Base-by-base conservation (phyloP, 305 asterid genomes). In the Plantago coronopus region DNA sequence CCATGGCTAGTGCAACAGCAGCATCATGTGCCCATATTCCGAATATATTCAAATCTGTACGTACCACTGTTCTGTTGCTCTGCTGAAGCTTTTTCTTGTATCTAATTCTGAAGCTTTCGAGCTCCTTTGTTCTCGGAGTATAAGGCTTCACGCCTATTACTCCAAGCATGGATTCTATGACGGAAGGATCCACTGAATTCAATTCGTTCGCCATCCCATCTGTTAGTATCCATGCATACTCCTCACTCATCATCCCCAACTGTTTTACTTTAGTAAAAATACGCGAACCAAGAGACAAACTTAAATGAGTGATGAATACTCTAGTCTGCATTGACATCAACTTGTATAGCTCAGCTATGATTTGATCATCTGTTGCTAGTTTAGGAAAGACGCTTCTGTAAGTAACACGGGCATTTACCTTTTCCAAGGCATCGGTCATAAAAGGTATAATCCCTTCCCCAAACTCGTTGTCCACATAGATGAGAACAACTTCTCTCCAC, bases 1-100 rank as follows among this genome's bases (percentile, higher is more conserved):
- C 87, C 69, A 76, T 78, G 18, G 91, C 94, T 11, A 85, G 72
- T 23, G 91, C 82, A n/a, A 57, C 60, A 4, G 84, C 72, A 2
- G 87, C 64, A 67, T 83, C 95, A 62, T 81, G 78, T 19, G 89
- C 93, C 93, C 91, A 72, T 14, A 85, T 17, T 25, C 79, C 78
- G 46, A 56, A 78, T 15, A 80, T 78, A 68, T 71, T 65, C 37
- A 81, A 7, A 31, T 49, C 68, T 8, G 55, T 59, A 63, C 60
- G 48, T 23, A 31, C 3, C 8, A 47, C 34, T 16, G 19, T 46
- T 8, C 76, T 72, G 54, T 62, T 67, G 22, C 34, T 63, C 13
- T 38, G 2, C 21, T 25, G 63, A 29, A 69, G 47, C 60, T 40
- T 59, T 48, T 12, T 80, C 75, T 51, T 66, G 68, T 80, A 85